Percentiles rank a stretch among this genome's conserved stretches.
phyloP scores from a whole-genome alignment of 495 filamentous ascomycete species.

The Penicillium atrosanguineum region DNA sequence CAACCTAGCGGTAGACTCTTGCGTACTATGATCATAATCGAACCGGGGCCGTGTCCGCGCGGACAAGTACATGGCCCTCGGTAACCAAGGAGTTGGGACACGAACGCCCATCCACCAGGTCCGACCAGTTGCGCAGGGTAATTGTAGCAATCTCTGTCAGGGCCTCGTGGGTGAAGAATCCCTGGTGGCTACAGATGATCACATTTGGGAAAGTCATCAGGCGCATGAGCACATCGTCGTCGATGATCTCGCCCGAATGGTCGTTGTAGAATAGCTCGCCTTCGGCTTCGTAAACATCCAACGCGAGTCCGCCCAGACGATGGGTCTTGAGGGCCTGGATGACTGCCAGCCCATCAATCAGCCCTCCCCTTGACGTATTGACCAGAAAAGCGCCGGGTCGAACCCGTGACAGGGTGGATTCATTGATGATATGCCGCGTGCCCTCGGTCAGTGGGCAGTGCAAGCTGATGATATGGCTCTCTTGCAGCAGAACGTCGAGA shows the following conservation, averaged over 20 bases:
- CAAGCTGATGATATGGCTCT: constrained; percentile 59
- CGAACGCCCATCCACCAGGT: constrained; percentile 21
- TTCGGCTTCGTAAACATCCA: constrained; percentile 88
- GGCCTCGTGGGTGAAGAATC: constrained; percentile 67
- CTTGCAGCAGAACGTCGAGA: constrained; percentile 51
- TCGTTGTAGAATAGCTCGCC: constrained; percentile 62
- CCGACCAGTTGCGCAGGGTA: constrained; percentile 54
- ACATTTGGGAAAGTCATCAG: constrained; percentile 71
- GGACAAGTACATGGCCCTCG: constrained; percentile 33
- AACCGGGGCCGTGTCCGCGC: constrained; percentile 31
- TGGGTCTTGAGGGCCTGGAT: constrained; percentile 59
- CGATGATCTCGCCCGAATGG: constrained; percentile 63
- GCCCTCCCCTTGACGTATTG: constrained; percentile 64
- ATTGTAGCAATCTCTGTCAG: constrained; percentile 61
- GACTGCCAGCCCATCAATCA: constrained; percentile 58
- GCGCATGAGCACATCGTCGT: constrained; percentile 67
- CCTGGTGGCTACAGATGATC: constrained; percentile 65
- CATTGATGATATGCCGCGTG: constrained; percentile 62
- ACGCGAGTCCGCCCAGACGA: constrained; percentile 65
- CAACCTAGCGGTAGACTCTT: neutral
- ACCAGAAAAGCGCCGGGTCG: constrained; percentile 61
- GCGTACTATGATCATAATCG: constrained; percentile 21
- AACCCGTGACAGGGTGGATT: constrained; percentile 49
- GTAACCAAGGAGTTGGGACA: constrained; percentile 36
- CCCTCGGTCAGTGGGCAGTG: constrained; percentile 62